phyloP scores from a whole-genome alignment of 495 filamentous ascomycete species.

The Penicillium lividum region DNA sequence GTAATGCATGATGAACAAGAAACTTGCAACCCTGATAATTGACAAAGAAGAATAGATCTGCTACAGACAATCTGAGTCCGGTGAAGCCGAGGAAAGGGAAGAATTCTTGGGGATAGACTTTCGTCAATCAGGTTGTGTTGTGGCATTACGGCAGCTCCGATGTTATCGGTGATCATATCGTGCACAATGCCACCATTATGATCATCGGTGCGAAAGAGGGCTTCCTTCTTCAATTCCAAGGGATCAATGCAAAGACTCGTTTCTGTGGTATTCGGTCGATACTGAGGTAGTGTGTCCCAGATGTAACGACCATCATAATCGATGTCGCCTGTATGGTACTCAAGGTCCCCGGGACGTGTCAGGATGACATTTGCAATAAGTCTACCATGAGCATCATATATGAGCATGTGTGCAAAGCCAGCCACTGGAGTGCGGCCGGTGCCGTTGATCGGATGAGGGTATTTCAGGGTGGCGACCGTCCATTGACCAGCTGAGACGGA shows the following conservation, averaged over 20 bases:
- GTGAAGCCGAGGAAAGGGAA: slow-evolving; percentile 27
- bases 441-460: slow-evolving; percentile 30
- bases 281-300: slow-evolving; percentile 36
- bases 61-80: slow-evolving; percentile 13
- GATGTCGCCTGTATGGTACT: slow-evolving; percentile 40
- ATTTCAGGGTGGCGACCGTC: slow-evolving; percentile 26
- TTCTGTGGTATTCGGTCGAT: slow-evolving; percentile 40
- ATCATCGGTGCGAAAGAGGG: slow-evolving; percentile 28
- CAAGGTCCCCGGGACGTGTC: slow-evolving; percentile 23
- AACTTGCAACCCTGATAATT: slow-evolving; percentile 47
- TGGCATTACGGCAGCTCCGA: slow-evolving; percentile 37
- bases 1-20: slow-evolving; percentile 29
- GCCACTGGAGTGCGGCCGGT: slow-evolving; percentile 31
- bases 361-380: slow-evolving; percentile 38
- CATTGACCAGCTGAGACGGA: slow-evolving; percentile 35
- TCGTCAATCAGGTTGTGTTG: slow-evolving; percentile 27
- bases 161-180: slow-evolving; percentile 26
- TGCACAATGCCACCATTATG: slow-evolving; percentile 39
- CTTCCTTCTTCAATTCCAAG: slow-evolving; percentile 23
- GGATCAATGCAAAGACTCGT: slow-evolving; percentile 35
- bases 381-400: slow-evolving; percentile 32
- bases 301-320: slow-evolving; percentile 44
- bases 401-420: slow-evolving; percentile 36
- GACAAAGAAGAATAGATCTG: slow-evolving; percentile 31
- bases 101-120: slow-evolving; percentile 17